Conservation (phyloP, 106 monocot species). For the Triglochin maritima region DNA sequence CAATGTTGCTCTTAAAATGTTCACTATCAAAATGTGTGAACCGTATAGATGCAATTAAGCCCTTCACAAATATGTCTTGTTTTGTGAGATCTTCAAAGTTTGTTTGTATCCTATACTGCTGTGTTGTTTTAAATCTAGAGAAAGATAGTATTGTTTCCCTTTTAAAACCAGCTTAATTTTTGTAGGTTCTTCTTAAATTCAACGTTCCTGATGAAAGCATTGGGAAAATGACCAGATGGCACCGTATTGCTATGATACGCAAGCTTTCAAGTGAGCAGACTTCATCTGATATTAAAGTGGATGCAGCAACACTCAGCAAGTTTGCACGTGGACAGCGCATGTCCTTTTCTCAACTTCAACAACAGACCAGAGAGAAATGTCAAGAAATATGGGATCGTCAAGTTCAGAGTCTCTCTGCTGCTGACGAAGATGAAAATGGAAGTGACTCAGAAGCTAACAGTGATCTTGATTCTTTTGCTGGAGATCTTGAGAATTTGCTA, state of each 20-base stretch:
- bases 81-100: too few species aligned
- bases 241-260: slow-evolving; percentile 85
- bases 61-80: too few species aligned
- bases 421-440: slow-evolving; percentile 66
- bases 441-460: slow-evolving; percentile 83
- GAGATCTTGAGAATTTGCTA: slow-evolving; percentile 95
- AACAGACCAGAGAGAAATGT: slow-evolving; percentile 97
- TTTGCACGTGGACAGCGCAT: slow-evolving; percentile 96
- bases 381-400: slow-evolving; percentile 99
- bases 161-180: too few species aligned
- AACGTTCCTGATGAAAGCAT: slow-evolving; percentile 80
- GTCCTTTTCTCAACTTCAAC: slow-evolving; percentile 98
- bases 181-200: slow-evolving; percentile 82
- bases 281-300: slow-evolving; percentile 70
- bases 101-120: too few species aligned
- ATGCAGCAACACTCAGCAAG: slow-evolving; percentile 67
- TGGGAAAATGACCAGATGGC: slow-evolving; percentile 89
- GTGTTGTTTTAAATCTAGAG: too few species aligned
- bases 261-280: slow-evolving; percentile 98
- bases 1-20: too few species aligned
- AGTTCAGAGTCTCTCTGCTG: slow-evolving; percentile 80
- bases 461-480: slow-evolving; percentile 99
- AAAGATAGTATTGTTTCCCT: too few species aligned
- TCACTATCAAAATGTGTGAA: too few species aligned
- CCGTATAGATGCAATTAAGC: too few species aligned